phyloP scores from a whole-genome alignment of 2,329 filamentous ascomycete genomes.

The Ceratocystis harringtonii region DNA sequence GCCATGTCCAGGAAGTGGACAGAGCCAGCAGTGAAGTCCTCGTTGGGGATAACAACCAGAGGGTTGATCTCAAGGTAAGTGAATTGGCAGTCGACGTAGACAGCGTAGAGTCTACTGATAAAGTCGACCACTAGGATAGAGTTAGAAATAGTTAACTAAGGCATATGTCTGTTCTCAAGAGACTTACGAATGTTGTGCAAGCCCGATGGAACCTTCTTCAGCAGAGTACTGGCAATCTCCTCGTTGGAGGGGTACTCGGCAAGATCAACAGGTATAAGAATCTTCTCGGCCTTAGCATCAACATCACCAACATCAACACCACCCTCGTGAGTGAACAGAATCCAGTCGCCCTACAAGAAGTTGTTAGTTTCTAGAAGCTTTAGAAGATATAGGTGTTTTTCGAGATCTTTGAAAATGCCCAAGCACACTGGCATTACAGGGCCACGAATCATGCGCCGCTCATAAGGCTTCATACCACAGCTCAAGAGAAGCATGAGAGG shows the following conservation, averaged over 20 bases:
- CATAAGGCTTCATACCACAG: background rate
- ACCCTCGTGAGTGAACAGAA: constrained; percentile 98
- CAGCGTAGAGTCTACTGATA: constrained; percentile 93
- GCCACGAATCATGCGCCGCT: background rate
- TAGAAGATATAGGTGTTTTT: background rate
- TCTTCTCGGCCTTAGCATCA: constrained; percentile 96
- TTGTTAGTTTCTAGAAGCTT: constrained; percentile 23
- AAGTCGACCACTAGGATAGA: constrained; percentile 66
- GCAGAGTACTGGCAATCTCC: constrained; percentile 67
- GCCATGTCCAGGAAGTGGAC: constrained; percentile 98
- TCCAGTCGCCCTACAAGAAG: constrained; percentile 75
- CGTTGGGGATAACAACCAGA: constrained; percentile 92
- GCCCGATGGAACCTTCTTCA: constrained; percentile 88
- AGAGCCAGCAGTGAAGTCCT: constrained; percentile 74
- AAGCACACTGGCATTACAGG: background rate
- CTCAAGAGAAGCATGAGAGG: background rate
- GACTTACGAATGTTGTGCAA: constrained; percentile 67
- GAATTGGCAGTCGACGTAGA: constrained; percentile 99
- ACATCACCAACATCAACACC: constrained; percentile 99
- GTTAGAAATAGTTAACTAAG: background rate
- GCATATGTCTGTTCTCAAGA: background rate
- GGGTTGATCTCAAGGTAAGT: constrained; percentile 99
- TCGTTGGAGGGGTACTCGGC: constrained; percentile 91
- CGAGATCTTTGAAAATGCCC: background rate
- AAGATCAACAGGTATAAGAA: constrained; percentile 91